A percentile compares a stretch with the other conserved stretches of the same genome.
These are phyloP conservation scores for Aspergillus sp. DNA, from an alignment of 2,329 filamentous ascomycete species.

Conservation along the genomic window DNA sequence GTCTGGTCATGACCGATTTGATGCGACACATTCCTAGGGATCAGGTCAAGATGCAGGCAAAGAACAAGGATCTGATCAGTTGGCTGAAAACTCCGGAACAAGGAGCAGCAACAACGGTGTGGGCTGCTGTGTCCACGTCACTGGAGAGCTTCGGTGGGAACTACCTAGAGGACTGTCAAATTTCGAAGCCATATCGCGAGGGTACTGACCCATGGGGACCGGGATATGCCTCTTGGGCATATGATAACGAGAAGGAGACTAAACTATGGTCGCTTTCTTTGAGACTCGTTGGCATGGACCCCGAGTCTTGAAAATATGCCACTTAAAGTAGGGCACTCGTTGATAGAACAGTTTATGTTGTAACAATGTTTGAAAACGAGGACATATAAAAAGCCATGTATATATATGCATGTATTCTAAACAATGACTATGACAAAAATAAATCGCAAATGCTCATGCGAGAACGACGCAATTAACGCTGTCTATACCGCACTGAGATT, in stretches of 20 bases:
- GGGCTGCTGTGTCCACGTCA: constrained; percentile 23
- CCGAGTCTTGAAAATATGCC: too few relatives aligned
- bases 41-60: neutral
- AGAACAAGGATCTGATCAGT: neutral
- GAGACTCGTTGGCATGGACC: neutral
- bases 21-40: constrained; percentile 1
- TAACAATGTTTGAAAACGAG: too few relatives aligned
- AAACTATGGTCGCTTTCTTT: neutral
- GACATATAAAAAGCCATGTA: neutral
- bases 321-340: too few relatives aligned
- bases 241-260: neutral
- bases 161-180: constrained; percentile 24
- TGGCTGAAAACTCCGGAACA: constrained; percentile 14
- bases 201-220: neutral
- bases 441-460: neutral
- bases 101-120: constrained; percentile 25
- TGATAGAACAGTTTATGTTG: too few relatives aligned
- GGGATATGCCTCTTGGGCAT: neutral
- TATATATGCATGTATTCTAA: neutral
- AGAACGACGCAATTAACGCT: neutral
- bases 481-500: constrained; percentile 9
- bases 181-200: neutral
- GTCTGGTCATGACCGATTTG: constrained; percentile 20
- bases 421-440: neutral
- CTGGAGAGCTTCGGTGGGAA: constrained; percentile 23